Evolutionary conservation across 352 stramenopile genomes (phyloP), one percentile per base, ranked within the genome.

Genomic region (Pilasporangium apinafurcum): DNA sequence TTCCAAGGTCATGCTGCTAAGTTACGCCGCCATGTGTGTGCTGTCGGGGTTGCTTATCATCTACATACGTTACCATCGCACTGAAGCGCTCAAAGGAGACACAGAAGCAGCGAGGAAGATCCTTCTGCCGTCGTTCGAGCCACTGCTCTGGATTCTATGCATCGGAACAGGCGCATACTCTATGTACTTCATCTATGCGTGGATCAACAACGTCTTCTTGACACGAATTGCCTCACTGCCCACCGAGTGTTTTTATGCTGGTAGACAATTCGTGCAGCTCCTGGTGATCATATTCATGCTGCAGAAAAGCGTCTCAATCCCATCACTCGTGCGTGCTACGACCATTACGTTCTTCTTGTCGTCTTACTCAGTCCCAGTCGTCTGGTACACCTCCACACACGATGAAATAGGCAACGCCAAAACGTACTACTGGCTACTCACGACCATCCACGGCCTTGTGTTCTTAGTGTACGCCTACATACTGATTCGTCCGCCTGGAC

Each of bases 41-140:
- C 29, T 80, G 8, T 76, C 44, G 2, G 40, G 27, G 9, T 45
- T 41, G 7, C 37, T 83, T 9, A 51, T 81, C n/a, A 36, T 44
- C 4, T 81, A 83, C 45, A 50, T 82, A 51, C 71, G 64, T 1
- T 47, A 65, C 44, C 68, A 79, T 22, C 59, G 65, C 14, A 44
- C 59, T n/a, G 46, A 62, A 0, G 65, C 65, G 0, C 59, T 61
- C 34, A 61, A 64, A 10, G 68, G 67, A 13, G 54, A 74, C 21
- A 47, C 48, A 0, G 44, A 48, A 20, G 71, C 71, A 27, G 69
- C 68, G 8, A 54, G 67, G 7, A 77, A 80, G 56, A 37, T 34
- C 9, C 20, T 91, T 4, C 43, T 91, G 2, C 78, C 75, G 1
- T 63, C 76, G 0, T 91, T 86, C 31, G 71, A 88, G 50, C 72